Percentiles rank a stretch among this genome's conserved stretches.
phyloP scores from a whole-genome alignment of 495 filamentous ascomycete species.

The Umbilicaria muhlenbergii region DNA sequence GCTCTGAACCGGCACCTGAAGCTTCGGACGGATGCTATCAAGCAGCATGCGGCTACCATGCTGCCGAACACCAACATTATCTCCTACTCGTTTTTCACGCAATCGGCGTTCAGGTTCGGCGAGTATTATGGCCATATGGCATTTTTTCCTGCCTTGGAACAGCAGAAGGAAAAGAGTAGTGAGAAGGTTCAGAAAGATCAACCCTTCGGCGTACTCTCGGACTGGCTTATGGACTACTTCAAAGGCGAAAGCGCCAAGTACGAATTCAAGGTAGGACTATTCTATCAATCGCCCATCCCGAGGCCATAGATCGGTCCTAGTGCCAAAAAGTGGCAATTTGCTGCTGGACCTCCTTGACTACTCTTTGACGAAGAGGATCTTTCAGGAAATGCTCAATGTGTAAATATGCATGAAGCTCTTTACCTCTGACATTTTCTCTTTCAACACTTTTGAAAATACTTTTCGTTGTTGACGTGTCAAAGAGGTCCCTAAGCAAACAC shows the following conservation, averaged over 20 bases:
- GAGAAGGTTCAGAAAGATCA: background rate
- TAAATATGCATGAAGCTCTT: too few relatives aligned
- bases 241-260: background rate
- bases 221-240: slow-evolving; percentile 5
- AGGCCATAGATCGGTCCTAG: too few relatives aligned
- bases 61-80: slow-evolving; percentile 11
- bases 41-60: slow-evolving; percentile 6
- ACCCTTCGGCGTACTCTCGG: background rate
- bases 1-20: background rate
- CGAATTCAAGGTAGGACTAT: background rate
- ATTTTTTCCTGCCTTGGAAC: slow-evolving; percentile 1
- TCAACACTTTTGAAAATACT: too few relatives aligned
- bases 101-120: slow-evolving; percentile 9
- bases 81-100: slow-evolving; percentile 1
- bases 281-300: too few relatives aligned
- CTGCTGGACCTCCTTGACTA: too few relatives aligned
- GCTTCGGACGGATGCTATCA: slow-evolving; percentile 3
- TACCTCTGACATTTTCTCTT: too few relatives aligned
- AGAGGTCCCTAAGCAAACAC: too few relatives aligned
- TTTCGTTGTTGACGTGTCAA: too few relatives aligned
- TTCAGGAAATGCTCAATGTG: too few relatives aligned
- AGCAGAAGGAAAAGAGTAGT: slow-evolving; percentile 1
- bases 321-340: too few relatives aligned
- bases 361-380: too few relatives aligned
- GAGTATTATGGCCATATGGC: slow-evolving; percentile 8